A percentile compares a stretch with the other conserved stretches of the same genome.
Conservation (phyloP, 2,329 filamentous ascomycete species). For the Aspergillus brasiliensis region DNA sequence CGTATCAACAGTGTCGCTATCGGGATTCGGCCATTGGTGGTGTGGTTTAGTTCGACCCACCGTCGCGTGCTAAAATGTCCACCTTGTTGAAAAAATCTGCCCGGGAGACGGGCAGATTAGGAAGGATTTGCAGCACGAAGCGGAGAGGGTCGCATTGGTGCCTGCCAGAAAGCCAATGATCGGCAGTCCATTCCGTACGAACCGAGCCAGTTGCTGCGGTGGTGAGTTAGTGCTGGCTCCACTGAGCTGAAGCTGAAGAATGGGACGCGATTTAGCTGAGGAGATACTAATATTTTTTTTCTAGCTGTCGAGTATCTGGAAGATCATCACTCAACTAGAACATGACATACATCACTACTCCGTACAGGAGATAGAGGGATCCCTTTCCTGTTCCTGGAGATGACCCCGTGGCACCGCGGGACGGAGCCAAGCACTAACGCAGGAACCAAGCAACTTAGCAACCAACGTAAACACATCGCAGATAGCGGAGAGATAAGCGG, state of each 20-base stretch:
- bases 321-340: too few relatives aligned
- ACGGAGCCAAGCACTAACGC: not conserved
- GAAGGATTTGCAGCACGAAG: constrained; percentile 2
- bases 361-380: too few relatives aligned
- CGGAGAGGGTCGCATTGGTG: not conserved
- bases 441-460: not conserved
- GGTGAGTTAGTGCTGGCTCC: not conserved
- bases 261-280: not conserved
- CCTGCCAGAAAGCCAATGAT: not conserved
- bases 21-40: not conserved
- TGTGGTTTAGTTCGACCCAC: not conserved
- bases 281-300: not conserved
- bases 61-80: not conserved
- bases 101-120: not conserved
- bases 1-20: not conserved
- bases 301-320: too few relatives aligned
- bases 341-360: too few relatives aligned
- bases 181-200: not conserved
- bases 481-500: not conserved
- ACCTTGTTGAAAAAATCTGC: not conserved
- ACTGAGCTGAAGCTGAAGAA: not conserved
- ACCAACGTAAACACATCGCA: too few relatives aligned
- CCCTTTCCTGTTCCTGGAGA: too few relatives aligned
- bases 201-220: constrained; percentile 1
- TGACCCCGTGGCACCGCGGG: too few relatives aligned